Base-by-base conservation (phyloP, 2,329 filamentous ascomycete species). In the Dactylellina parvicollis region DNA sequence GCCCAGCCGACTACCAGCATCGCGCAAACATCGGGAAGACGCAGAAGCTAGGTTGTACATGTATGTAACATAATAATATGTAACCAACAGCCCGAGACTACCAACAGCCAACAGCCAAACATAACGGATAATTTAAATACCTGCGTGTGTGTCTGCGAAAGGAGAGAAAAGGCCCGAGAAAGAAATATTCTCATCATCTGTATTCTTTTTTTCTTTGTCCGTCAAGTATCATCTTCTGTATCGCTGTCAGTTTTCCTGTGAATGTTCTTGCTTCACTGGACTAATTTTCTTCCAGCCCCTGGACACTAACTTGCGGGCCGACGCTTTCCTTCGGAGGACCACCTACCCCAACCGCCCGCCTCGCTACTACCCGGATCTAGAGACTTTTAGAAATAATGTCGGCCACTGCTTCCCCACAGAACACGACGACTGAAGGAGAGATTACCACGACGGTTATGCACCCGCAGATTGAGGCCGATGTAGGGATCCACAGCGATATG, bases 381-480 rank as follows among this genome's bases (percentile, higher is more conserved):
- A 55, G 46, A 30, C 55, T 12, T 18, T n/a, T n/a, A 10, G 9
- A 28, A 42, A 56, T 14, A 24, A 71, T 71, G 66, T 54, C 49
- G 18, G 47, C 56, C 28, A 40, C 18, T 20, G 36, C 56, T 24
- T 46, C 55, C 16, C 26, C 52, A 32, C 46, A 46, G 57, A 32
- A 49, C 22, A 36, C 57, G 32, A 28, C 36, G 16, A 42, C 38
- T 20, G 22, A 55, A 4, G 57, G 40, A 18, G 30, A 57, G 12
- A 38, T 62, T 44, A 69, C 55, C 20, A 50, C 44, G 16, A 71
- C 66, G 16, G 46, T 56, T 2, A 56, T 55, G 22, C 66, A 71
- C 49, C 56, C 66, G n/a, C 55, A 71, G 12, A 55, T 71, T 32
- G 66, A 71, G 26, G 66, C 42, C 26, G 66, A 71, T 62, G 66